Conservation (phyloP, 352 stramenopile genomes). For the Phytophthora pinifolia region DNA sequence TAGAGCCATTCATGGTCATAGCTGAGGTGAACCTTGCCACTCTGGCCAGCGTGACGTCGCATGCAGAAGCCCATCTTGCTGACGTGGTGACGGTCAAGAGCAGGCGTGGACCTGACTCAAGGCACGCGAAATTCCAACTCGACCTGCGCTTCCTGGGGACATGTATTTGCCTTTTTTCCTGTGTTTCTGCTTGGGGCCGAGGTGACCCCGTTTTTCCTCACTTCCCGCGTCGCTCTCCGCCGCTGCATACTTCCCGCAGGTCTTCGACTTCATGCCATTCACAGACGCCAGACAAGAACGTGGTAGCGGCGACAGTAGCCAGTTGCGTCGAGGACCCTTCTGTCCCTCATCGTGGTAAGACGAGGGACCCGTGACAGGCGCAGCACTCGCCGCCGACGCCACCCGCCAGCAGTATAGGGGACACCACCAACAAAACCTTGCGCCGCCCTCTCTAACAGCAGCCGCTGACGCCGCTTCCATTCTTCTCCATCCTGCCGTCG, state of each 20-base stretch:
- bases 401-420: constrained; percentile 3
- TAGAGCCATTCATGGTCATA: too few species aligned
- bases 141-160: constrained; percentile 3
- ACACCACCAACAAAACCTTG: constrained; percentile 32
- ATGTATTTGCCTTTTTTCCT: constrained; percentile 32
- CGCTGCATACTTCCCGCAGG: not conserved
- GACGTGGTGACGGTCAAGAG: too few species aligned
- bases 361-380: constrained; percentile 6
- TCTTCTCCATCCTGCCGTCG: constrained; percentile 63
- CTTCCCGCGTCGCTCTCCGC: not conserved
- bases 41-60: not conserved
- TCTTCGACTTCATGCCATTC: constrained; percentile 3
- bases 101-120: too few species aligned
- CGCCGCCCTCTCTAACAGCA: constrained; percentile 39
- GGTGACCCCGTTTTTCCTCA: not conserved
- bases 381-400: constrained; percentile 3
- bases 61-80: constrained; percentile 2
- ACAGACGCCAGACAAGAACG: constrained; percentile 13
- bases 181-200: constrained; percentile 11
- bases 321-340: constrained; percentile 14
- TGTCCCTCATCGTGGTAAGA: constrained; percentile 17
- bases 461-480: constrained; percentile 52
- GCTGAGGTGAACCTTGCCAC: too few species aligned
- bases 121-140: constrained; percentile 14
- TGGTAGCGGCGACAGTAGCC: constrained; percentile 2